A percentile compares a stretch with the other conserved stretches of the same genome.
Evolutionary conservation across 2,329 filamentous ascomycete species (phyloP).

Genomic region (Alternaria postmessia): DNA sequence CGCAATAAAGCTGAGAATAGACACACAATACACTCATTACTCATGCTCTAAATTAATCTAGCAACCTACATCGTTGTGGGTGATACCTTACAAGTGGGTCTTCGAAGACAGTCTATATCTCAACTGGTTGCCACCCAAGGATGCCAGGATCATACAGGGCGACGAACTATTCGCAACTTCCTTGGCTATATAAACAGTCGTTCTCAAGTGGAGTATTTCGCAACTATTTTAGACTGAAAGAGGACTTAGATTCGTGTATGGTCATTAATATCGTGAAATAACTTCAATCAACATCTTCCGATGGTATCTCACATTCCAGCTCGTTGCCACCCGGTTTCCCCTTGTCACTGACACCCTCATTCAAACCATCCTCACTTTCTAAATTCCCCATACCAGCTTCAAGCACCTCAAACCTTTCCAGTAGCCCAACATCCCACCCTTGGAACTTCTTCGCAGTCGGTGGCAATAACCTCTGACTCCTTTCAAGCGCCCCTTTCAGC

Average conservation of each 20-base stretch:
- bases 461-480: conserved; percentile 64
- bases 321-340: neutral
- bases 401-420: conserved; percentile 61
- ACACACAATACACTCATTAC: neutral
- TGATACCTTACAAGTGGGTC: no score
- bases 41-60: neutral
- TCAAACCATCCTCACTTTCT: neutral
- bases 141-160: neutral
- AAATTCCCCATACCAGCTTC: conserved; percentile 17
- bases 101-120: no score
- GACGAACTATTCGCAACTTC: neutral
- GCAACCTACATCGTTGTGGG: neutral
- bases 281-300: conserved; percentile 12
- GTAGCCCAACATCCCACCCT: conserved; percentile 72
- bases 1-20: no score
- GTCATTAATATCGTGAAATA: neutral
- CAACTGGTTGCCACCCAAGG: no score
- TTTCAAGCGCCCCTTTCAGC: conserved; percentile 56
- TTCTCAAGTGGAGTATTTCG: neutral
- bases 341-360: neutral
- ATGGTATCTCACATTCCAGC: neutral
- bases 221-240: neutral
- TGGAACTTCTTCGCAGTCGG: conserved; percentile 64
- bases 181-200: neutral
- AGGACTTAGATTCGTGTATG: neutral